These are phyloP conservation scores for Aspergillus latus DNA, from an alignment of 2,329 filamentous ascomycete species.

Conservation along the genomic window DNA sequence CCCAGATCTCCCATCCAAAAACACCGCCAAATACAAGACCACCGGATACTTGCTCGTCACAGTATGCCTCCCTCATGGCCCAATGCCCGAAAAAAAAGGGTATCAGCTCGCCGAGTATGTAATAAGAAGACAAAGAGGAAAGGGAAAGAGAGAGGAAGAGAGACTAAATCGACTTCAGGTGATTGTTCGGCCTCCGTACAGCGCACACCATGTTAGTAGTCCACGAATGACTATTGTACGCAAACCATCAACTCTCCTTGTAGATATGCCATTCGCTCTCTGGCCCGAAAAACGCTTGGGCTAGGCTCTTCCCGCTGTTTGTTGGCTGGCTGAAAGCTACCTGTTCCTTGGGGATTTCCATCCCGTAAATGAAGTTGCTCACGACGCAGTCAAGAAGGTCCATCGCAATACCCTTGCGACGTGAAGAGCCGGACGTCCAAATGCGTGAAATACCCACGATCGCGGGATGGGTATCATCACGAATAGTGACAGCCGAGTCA, in stretches of 20 bases:
- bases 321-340: constrained; percentile 69
- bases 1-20: constrained; percentile 5
- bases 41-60: constrained; percentile 24
- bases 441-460: constrained; percentile 65
- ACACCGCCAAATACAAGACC: constrained; percentile 16
- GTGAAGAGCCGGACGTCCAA: constrained; percentile 60
- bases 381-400: constrained; percentile 58
- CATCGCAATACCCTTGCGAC: constrained; percentile 58
- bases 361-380: constrained; percentile 56
- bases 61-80: constrained; percentile 18
- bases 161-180: constrained; percentile 4
- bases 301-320: constrained; percentile 58
- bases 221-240: background rate
- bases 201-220: background rate
- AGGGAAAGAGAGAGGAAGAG: constrained; percentile 8
- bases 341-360: constrained; percentile 54
- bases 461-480: constrained; percentile 46
- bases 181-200: background rate
- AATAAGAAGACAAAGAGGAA: constrained; percentile 15
- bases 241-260: constrained; percentile 40
- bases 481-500: constrained; percentile 48
- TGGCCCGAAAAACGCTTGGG: constrained; percentile 57
- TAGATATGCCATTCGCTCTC: constrained; percentile 62
- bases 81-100: constrained; percentile 23
- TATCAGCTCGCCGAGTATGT: constrained; percentile 25